A percentile compares a stretch with the other conserved stretches of the same genome.
Evolutionary conservation across 805 yeast genomes (phyloP).

Genomic region (Cyberlindnera xylosilytica): DNA sequence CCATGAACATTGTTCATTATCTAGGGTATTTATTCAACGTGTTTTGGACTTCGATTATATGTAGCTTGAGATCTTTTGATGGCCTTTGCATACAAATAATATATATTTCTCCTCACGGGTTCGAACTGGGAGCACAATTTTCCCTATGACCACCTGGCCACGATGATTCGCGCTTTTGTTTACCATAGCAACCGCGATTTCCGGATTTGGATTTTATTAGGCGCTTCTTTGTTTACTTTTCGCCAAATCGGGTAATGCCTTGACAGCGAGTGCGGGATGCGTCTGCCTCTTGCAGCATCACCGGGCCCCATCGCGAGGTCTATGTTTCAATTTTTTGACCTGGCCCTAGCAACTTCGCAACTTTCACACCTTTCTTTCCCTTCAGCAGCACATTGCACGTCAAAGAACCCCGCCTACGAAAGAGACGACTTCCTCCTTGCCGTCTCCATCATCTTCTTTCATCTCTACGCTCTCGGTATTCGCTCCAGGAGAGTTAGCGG

Average conservation of each 20-base stretch:
- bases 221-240: constrained; percentile 14
- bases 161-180: constrained; percentile 2
- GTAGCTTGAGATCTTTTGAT: no score
- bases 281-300: constrained; percentile 1
- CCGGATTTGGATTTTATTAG: constrained; percentile 8
- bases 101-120: no score
- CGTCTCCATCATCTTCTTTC: no score
- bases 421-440: no score
- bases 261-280: background rate
- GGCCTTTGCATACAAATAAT: no score
- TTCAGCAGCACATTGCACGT: background rate
- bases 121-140: background rate
- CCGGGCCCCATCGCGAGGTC: background rate
- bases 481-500: constrained; percentile 15
- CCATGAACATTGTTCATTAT: no score
- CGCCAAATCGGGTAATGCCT: constrained; percentile 9
- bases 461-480: background rate
- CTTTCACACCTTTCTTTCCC: background rate
- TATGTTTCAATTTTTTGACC: background rate
- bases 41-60: no score
- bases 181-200: constrained; percentile 3
- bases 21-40: no score
- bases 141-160: constrained; percentile 1
- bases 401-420: no score
- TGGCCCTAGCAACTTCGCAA: background rate